These are phyloP conservation scores for Tetrapisispora pingtungensis DNA, from an alignment of 805 yeast species.

Conservation along the genomic window DNA sequence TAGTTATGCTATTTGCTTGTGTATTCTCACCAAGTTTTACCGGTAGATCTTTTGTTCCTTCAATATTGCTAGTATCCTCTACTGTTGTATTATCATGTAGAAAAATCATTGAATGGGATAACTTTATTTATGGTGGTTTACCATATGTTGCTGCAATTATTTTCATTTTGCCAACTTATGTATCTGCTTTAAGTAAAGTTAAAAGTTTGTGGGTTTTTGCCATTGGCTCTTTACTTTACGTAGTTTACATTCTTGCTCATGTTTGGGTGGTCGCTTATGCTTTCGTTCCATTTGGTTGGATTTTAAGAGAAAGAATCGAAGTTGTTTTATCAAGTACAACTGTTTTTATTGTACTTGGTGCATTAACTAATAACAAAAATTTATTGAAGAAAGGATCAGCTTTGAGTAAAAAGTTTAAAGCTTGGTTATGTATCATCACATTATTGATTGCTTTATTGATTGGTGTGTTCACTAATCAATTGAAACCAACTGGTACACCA, in stretches of 20 bases:
- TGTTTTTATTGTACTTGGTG: conserved; percentile 42
- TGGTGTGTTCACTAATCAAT: conserved; percentile 16
- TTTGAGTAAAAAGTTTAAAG: conserved; percentile 10
- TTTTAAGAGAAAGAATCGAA: conserved; percentile 83
- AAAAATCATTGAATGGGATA: conserved; percentile 21
- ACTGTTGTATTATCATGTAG: conserved; percentile 18
- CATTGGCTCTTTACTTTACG: conserved; percentile 38
- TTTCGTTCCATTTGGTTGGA: conserved; percentile 89
- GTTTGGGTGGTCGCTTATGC: conserved; percentile 99
- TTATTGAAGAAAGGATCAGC: conserved; percentile 2
- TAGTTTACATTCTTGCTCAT: conserved; percentile 61
- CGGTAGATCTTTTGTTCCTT: conserved; percentile 19
- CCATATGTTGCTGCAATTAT: conserved; percentile 52
- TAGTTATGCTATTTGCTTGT: conserved; percentile 49
- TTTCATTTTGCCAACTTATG: conserved; percentile 55
- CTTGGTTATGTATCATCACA: conserved; percentile 10
- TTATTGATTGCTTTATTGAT: conserved; percentile 11
- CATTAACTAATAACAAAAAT: conserved; percentile 17
- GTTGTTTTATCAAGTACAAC: conserved; percentile 53
- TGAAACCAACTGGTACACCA: conserved; percentile 39
- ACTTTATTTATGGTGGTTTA: conserved; percentile 52
- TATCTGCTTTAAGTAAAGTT: conserved; percentile 46
- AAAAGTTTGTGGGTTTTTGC: conserved; percentile 47
- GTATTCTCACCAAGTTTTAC: conserved; percentile 20
- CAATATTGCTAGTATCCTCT: conserved; percentile 21